Evolutionary conservation across 306 rosid species (phyloP).

Genomic region (Adenanthera pavonina): DNA sequence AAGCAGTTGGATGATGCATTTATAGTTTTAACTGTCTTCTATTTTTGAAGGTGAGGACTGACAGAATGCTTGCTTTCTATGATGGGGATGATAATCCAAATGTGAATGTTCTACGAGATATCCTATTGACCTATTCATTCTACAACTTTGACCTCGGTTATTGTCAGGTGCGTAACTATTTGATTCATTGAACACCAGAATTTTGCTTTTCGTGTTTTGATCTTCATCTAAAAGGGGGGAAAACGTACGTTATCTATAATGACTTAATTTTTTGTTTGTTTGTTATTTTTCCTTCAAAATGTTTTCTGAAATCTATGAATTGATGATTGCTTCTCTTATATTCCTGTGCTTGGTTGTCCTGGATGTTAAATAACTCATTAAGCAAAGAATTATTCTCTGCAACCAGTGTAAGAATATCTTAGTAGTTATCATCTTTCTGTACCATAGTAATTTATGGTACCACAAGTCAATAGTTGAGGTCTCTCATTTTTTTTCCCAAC

Average conservation of each 20-base stretch:
- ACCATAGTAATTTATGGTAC: slow-evolving; percentile 27
- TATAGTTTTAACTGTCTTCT: slow-evolving; percentile 42
- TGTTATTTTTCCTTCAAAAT: not conserved
- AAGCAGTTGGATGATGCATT: slow-evolving; percentile 33
- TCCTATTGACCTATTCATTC: slow-evolving; percentile 90
- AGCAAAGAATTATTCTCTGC: slow-evolving; percentile 23
- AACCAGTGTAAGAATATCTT: slow-evolving; percentile 27
- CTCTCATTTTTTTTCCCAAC: slow-evolving; percentile 3
- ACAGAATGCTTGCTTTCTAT: slow-evolving; percentile 73
- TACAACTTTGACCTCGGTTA: slow-evolving; percentile 99
- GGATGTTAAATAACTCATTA: slow-evolving; percentile 27
- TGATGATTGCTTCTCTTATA: slow-evolving; percentile 1
- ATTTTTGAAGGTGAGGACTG: slow-evolving; percentile 85
- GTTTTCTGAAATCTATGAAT: slow-evolving; percentile 2
- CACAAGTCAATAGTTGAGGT: slow-evolving; percentile 9
- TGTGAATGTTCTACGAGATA: slow-evolving; percentile 81
- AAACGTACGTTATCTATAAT: too few relatives aligned
- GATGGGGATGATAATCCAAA: slow-evolving; percentile 96
- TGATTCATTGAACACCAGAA: slow-evolving; percentile 20
- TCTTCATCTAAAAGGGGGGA: not conserved
- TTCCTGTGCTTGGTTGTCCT: not conserved
- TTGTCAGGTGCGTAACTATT: slow-evolving; percentile 76
- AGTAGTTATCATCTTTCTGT: slow-evolving; percentile 20
- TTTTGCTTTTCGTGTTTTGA: not conserved
- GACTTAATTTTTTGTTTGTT: too few relatives aligned